Conservation (phyloP, 441 rosid species). For the Erysimum cheiri region DNA sequence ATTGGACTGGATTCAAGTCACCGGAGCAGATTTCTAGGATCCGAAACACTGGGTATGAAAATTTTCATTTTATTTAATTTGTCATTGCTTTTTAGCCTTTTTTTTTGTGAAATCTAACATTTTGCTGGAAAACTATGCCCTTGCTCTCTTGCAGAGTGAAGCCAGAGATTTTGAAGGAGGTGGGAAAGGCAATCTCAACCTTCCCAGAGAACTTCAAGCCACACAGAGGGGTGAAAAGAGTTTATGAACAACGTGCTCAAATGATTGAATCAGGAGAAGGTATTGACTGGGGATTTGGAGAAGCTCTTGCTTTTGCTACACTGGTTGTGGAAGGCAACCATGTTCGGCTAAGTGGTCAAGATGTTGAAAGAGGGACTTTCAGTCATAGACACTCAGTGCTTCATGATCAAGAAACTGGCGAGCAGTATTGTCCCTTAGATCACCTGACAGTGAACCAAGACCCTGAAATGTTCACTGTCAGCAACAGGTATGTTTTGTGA, state of each 20-base stretch:
- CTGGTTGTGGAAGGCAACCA: constrained; percentile 92
- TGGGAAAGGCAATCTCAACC: constrained; percentile 82
- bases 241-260: constrained; percentile 79
- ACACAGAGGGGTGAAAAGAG: constrained; percentile 85
- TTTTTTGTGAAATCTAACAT: not conserved
- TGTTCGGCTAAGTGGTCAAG: constrained; percentile 96
- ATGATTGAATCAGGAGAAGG: constrained; percentile 93
- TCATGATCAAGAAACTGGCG: constrained; percentile 92
- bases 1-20: constrained; percentile 94
- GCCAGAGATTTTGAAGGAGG: constrained; percentile 84
- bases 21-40: constrained; percentile 91
- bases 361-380: constrained; percentile 97
- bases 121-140: constrained; percentile 6
- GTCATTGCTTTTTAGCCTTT: constrained; percentile 8
- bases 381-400: constrained; percentile 89
- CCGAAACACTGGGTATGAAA: constrained; percentile 78
- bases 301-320: constrained; percentile 94
- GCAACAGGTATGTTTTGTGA: constrained; percentile 70
- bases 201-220: constrained; percentile 83
- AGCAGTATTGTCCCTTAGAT: constrained; percentile 84
- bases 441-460: constrained; percentile 78
- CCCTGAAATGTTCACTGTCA: constrained; percentile 95
- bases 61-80: constrained; percentile 3
- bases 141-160: constrained; percentile 65
- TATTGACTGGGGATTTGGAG: constrained; percentile 94